Evolutionary conservation across 2,329 filamentous ascomycete genomes (phyloP).

Genomic region (Macroventuria anomochaeta): DNA sequence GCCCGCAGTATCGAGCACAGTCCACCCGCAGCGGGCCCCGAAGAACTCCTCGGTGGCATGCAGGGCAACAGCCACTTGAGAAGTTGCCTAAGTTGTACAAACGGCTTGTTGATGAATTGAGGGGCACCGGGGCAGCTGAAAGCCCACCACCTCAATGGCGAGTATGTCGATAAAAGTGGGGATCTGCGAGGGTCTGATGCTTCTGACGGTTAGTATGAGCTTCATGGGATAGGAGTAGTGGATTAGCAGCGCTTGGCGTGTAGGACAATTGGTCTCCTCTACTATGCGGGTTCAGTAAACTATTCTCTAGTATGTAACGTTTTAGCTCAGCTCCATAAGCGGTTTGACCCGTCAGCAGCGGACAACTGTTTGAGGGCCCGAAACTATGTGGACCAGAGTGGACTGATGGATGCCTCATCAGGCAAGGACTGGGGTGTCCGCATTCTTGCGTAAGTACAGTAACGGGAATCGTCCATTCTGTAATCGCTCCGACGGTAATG

Average conservation of each 20-base stretch:
- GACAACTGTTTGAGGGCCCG: slow-evolving; percentile 6
- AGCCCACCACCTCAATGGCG: slow-evolving; percentile 17
- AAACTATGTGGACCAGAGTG: slow-evolving; percentile 17
- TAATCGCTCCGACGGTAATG: slow-evolving; percentile 7
- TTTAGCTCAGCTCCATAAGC: slow-evolving; percentile 17
- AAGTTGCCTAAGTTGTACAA: slow-evolving; percentile 14
- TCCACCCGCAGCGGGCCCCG: neutral
- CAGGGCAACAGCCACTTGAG: slow-evolving; percentile 8
- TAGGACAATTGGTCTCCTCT: slow-evolving; percentile 20
- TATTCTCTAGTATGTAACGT: slow-evolving; percentile 14
- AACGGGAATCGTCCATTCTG: slow-evolving; percentile 4
- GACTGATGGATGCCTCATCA: slow-evolving; percentile 9
- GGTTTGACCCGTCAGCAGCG: slow-evolving; percentile 10
- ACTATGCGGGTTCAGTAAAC: slow-evolving; percentile 23
- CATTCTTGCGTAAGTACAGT: slow-evolving; percentile 15
- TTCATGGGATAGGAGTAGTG: slow-evolving; percentile 23
- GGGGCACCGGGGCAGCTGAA: slow-evolving; percentile 13
- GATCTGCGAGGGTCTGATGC: slow-evolving; percentile 26
- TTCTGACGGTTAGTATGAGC: slow-evolving; percentile 31
- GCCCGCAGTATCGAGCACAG: slow-evolving; percentile 11
- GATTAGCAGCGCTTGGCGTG: slow-evolving; percentile 35
- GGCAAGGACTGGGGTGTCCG: slow-evolving; percentile 4
- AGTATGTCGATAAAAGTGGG: slow-evolving; percentile 35
- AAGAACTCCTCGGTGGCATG: slow-evolving; percentile 9
- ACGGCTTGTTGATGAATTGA: slow-evolving; percentile 8